A percentile compares a stretch with the other conserved stretches of the same genome.
Conservation (phyloP, 192 early-diverging fungal genomes). For the Gryganskiella cystojenkinii region DNA sequence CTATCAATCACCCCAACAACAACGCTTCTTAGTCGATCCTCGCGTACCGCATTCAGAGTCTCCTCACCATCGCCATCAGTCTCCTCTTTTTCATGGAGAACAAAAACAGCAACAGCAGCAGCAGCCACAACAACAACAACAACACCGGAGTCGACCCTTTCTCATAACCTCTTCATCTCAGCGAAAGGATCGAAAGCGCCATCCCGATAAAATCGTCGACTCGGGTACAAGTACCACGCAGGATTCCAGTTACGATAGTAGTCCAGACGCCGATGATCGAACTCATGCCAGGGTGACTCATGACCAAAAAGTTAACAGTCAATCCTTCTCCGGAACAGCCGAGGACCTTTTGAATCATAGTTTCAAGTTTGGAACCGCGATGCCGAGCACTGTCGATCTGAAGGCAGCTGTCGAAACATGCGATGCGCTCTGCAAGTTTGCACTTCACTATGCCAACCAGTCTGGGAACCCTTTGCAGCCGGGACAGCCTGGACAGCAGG, state of each 20-base stretch:
- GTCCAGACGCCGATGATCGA: slow-evolving; percentile 6
- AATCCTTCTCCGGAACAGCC: background rate
- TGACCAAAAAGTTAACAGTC: no score
- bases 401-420: slow-evolving; percentile 38
- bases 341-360: background rate
- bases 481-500: no score
- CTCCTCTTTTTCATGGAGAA: background rate
- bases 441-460: slow-evolving; percentile 32
- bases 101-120: background rate
- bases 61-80: no score
- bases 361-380: slow-evolving; percentile 37
- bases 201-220: background rate
- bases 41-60: no score
- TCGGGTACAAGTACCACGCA: background rate
- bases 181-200: no score
- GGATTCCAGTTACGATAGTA: slow-evolving; percentile 18
- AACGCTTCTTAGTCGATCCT: no score
- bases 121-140: background rate
- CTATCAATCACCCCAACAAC: no score
- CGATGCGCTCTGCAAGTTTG: slow-evolving; percentile 41
- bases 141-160: background rate
- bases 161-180: no score
- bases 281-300: background rate
- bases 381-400: slow-evolving; percentile 43
- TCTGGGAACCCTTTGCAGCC: background rate